Conservation (phyloP, 129 eudicot species). For the Lonicera japonica region DNA sequence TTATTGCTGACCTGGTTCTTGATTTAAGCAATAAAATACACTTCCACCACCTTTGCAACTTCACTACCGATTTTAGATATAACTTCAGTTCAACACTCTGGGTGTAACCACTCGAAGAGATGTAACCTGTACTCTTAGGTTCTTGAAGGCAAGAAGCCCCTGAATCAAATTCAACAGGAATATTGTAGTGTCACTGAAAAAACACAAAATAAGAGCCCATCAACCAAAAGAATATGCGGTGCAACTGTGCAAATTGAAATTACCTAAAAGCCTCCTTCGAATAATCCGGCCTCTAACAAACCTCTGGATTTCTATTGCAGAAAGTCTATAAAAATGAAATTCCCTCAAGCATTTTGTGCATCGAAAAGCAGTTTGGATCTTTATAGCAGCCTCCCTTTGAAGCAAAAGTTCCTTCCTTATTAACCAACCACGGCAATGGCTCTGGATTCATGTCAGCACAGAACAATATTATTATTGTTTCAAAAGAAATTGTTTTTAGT, state of each 20-base stretch:
- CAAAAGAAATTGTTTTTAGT: too few relatives aligned
- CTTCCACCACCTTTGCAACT: constrained; percentile 69
- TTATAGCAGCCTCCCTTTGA: constrained; percentile 44
- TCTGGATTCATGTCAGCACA: constrained; percentile 31
- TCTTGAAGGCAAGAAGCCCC: constrained; percentile 25
- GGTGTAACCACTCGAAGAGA: constrained; percentile 3
- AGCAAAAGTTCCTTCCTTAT: constrained; percentile 41
- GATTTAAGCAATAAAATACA: constrained; percentile 21
- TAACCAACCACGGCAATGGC: constrained; percentile 62
- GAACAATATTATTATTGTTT: background rate
- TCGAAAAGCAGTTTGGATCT: constrained; percentile 48
- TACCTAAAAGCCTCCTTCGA: constrained; percentile 58
- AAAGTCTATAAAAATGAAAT: constrained; percentile 24
- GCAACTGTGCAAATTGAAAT: background rate
- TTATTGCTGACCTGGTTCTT: constrained; percentile 39
- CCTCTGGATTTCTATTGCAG: constrained; percentile 58
- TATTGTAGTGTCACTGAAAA: background rate
- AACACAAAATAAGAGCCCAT: background rate
- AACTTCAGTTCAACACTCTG: constrained; percentile 24
- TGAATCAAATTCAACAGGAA: constrained; percentile 19
- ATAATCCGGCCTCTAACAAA: constrained; percentile 40
- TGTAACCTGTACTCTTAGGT: constrained; percentile 8
- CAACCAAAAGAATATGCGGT: background rate
- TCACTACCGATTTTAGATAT: constrained; percentile 25
- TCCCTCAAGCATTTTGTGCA: constrained; percentile 27